Evolutionary conservation across 2,329 filamentous ascomycete species (phyloP), one percentile per base, ranked within the genome.

Genomic region (Aureobasidium sp.): DNA sequence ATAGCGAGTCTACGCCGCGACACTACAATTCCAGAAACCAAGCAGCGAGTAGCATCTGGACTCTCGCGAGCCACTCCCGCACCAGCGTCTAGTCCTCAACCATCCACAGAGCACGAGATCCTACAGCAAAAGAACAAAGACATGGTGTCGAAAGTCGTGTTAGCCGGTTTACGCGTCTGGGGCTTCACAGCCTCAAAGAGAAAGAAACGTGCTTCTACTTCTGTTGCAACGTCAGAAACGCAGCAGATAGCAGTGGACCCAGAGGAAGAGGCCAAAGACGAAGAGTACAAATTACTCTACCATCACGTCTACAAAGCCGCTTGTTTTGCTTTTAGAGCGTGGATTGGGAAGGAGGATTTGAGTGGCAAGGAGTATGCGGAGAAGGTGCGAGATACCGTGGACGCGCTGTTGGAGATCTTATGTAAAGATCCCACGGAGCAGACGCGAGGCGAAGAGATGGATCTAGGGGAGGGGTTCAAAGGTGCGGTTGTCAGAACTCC

Each of bases 131-230:
- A 69, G 51, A 82, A 82, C 67, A 81, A 80, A 63, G 77, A 79
- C n/a, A 68, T 75, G 2, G 69, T 82, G 3, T 77, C 77, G 0
- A 73, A 77, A n/a, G 71, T 80, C 5, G 76, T 81, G 29, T 79
- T 82, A 77, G 77, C 79, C 6, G 79, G 78, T 4, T 80, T 82
- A 78, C 77, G 80, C 1, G 73, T 82, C 63, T 75, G 81, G 63
- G 80, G 80, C 1, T 63, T 80, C 9, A 75, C 78, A 39, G 70
- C 72, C 45, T 78, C 67, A 59, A 60, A 42, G 5, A 37, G 37
- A 2, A 54, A 54, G 16, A 54, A 54, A 30, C 32, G 68, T 57
- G 32, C 29, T 21, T 34, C 32, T 21, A 37, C 27, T 32, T 30
- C 32, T 21, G 27, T 25, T 29, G 48, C 30, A 47, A 21, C 21